Evolutionary conservation across 1,284 basidiomycete genomes (phyloP).

Genomic region (Xerocomus amazonicus): DNA sequence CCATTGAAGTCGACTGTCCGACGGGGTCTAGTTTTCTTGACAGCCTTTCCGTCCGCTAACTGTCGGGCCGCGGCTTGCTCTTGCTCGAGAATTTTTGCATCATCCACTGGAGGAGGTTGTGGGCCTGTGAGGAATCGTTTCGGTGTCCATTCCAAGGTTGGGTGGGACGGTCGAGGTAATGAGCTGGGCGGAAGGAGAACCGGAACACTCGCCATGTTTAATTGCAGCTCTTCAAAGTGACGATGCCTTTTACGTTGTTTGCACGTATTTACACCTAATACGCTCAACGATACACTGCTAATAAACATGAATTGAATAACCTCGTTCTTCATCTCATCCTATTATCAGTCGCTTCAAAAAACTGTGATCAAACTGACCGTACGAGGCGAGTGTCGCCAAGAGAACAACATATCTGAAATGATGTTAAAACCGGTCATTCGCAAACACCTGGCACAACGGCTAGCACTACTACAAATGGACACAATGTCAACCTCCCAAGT

Average conservation of each 20-base stretch:
- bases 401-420: too few species aligned
- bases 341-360: too few species aligned
- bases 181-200: slow-evolving; percentile 43
- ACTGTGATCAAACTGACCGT: too few species aligned
- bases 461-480: too few species aligned
- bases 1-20: slow-evolving; percentile 95
- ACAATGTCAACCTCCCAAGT: too few species aligned
- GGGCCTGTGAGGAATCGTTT: slow-evolving; percentile 46
- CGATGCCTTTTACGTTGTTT: slow-evolving; percentile 14
- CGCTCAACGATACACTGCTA: too few species aligned
- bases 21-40: slow-evolving; percentile 89
- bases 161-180: slow-evolving; percentile 33
- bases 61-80: slow-evolving; percentile 73
- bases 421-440: too few species aligned
- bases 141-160: slow-evolving; percentile 54
- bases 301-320: too few species aligned
- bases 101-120: slow-evolving; percentile 75
- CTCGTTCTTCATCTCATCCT: too few species aligned
- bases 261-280: not conserved
- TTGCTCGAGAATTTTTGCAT: slow-evolving; percentile 67
- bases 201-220: slow-evolving; percentile 24
- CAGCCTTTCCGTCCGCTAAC: slow-evolving; percentile 66
- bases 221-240: too few species aligned
- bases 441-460: too few species aligned
- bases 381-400: too few species aligned